Evolutionary conservation across 1,284 basidiomycete genomes (phyloP).

Genomic region (Phellinidium pouzarii): DNA sequence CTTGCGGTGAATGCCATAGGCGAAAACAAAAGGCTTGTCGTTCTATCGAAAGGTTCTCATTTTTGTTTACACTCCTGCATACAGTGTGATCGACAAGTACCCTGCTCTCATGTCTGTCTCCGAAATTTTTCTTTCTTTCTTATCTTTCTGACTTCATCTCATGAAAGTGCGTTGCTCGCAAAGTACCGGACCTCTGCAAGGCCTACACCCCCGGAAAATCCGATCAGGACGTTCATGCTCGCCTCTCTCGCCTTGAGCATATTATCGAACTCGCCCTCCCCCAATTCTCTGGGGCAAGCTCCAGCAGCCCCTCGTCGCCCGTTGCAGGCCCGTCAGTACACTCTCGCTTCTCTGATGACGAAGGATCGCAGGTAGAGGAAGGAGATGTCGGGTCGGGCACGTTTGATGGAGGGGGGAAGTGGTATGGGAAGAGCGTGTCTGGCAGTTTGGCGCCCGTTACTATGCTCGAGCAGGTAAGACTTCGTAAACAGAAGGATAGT

Average conservation of each 20-base stretch:
- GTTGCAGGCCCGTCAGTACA: neutral
- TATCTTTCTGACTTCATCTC: slow-evolving; percentile 15
- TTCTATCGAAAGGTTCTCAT: slow-evolving; percentile 6
- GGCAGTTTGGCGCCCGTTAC: slow-evolving; percentile 70
- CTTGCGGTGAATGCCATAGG: slow-evolving; percentile 80
- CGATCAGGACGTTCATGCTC: slow-evolving; percentile 69
- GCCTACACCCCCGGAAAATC: slow-evolving; percentile 79
- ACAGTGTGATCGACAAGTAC: slow-evolving; percentile 74
- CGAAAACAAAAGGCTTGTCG: slow-evolving; percentile 68
- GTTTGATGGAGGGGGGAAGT: slow-evolving; percentile 67
- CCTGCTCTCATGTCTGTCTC: slow-evolving; percentile 67
- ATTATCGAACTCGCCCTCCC: slow-evolving; percentile 73
- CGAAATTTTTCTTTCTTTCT: slow-evolving; percentile 18
- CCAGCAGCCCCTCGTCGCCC: slow-evolving; percentile 15
- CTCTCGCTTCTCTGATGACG: slow-evolving; percentile 38
- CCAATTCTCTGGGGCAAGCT: slow-evolving; percentile 36
- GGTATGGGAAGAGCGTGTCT: slow-evolving; percentile 77
- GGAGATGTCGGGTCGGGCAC: slow-evolving; percentile 67
- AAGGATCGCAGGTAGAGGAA: slow-evolving; percentile 61
- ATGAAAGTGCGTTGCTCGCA: slow-evolving; percentile 66
- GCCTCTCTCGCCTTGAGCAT: slow-evolving; percentile 67
- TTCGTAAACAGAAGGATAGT: neutral
- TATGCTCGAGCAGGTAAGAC: slow-evolving; percentile 65
- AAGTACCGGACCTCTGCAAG: slow-evolving; percentile 78
- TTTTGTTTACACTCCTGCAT: slow-evolving; percentile 23